Evolutionary conservation across 2,329 filamentous ascomycete genomes (phyloP).

Genomic region (Aspergillus intermedius): DNA sequence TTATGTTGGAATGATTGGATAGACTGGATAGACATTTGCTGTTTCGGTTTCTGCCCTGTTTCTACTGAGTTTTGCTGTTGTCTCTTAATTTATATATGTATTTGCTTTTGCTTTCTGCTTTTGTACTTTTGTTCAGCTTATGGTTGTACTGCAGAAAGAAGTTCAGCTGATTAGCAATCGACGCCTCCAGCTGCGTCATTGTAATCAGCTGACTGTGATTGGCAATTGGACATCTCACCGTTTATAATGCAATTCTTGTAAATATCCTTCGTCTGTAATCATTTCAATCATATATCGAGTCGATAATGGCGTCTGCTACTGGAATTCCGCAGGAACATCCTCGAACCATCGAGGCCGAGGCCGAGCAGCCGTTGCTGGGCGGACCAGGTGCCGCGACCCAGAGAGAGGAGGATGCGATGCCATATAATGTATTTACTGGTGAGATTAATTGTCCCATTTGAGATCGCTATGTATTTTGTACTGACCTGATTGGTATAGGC

Average conservation of each 20-base stretch:
- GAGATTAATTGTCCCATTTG: conserved; percentile 20
- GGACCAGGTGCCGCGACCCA: conserved; percentile 68
- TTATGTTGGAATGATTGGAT: too few species aligned
- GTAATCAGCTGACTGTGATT: neutral
- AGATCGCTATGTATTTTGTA: neutral
- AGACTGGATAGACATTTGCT: too few species aligned
- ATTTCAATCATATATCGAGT: neutral
- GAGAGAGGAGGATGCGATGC: conserved; percentile 55
- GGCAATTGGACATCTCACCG: neutral
- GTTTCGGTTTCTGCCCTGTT: too few species aligned
- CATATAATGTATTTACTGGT: conserved; percentile 71
- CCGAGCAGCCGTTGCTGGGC: conserved; percentile 66
- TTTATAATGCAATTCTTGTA: neutral
- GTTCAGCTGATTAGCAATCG: neutral
- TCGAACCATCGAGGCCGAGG: conserved; percentile 36
- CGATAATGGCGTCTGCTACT: conserved; percentile 61
- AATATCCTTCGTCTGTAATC: neutral
- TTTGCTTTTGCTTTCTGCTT: neutral
- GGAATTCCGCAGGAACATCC: conserved; percentile 54
- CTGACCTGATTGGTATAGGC: conserved; percentile 44
- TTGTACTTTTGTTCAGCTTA: neutral
- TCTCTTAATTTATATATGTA: too few species aligned
- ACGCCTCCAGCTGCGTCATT: neutral
- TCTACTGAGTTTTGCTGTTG: too few species aligned
- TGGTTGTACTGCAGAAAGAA: neutral